Conservation (phyloP, 345 rosid species). For the Ailanthus altissimus region DNA sequence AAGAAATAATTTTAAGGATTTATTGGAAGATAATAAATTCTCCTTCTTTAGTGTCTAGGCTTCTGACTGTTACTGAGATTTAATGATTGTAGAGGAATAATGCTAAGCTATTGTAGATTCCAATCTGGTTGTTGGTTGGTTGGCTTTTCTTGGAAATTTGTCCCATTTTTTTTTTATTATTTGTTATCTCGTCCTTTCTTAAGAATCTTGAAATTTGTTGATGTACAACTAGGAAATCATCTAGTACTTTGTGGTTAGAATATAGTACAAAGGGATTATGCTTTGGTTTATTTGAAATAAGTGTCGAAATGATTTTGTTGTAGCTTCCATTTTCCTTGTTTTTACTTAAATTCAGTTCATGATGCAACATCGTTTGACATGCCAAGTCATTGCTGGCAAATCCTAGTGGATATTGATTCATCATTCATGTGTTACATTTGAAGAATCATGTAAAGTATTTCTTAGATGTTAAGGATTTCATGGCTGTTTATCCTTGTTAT, state of each 20-base stretch:
- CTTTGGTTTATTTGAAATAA: background rate
- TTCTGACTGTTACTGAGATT: background rate
- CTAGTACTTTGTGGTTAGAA: background rate
- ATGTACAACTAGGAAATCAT: background rate
- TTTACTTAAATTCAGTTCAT: background rate
- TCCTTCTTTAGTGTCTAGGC: background rate
- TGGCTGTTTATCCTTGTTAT: background rate
- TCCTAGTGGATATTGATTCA: background rate
- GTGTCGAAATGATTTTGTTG: background rate
- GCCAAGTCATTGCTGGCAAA: background rate
- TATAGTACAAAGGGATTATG: background rate
- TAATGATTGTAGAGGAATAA: background rate
- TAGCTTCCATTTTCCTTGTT: background rate
- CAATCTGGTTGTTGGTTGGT: background rate
- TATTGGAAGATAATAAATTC: background rate
- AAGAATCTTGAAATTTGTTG: conserved; percentile 1
- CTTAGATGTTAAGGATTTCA: too few species aligned
- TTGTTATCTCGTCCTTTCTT: background rate
- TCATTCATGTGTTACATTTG: background rate
- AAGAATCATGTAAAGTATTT: background rate
- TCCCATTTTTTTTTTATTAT: background rate
- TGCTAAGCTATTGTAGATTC: background rate
- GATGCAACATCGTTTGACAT: background rate
- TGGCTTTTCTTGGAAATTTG: background rate
- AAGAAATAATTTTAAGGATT: too few species aligned